Base-by-base conservation (phyloP, 2,329 filamentous ascomycete species). In the Helicocarpus griseus region DNA sequence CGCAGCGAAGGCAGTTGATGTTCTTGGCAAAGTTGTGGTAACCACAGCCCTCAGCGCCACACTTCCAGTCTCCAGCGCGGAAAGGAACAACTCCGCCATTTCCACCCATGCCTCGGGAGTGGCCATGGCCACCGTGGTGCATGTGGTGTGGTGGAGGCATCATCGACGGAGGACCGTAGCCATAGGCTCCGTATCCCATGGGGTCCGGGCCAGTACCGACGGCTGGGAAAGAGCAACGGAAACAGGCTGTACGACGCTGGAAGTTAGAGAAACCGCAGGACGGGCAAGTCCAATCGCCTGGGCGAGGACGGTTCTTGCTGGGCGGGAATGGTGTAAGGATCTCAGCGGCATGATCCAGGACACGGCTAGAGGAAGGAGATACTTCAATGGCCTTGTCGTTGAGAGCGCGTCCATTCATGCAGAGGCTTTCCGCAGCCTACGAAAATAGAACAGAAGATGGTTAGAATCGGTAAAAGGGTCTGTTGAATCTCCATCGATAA, bases 1-100 rank as follows among this genome's bases (percentile, higher is more conserved):
- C 93, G 66, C 93, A 98, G 54, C 93, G 87, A 56, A 98, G 81
- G 71, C 93, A 98, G 72, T 89, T 95, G 53, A 97, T 91, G 63
- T 98, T 98, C 81, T 98, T 98, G 56, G 93, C 93, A 67, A 98
- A 98, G 75, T 98, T 98, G 77, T 98, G 93, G 71, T 98, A 98
- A 53, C 87, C 89, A 68, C 93, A 98, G 35, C 90, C 89, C 65
- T 98, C 93, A 58, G 93, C 93, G 52, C 93, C 93, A 65, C 93
- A 98, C 72, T 96, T 96, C 93, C 93, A 98, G 66, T 98, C 93
- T 65, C 93, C 93, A 51, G 93, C 93, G 64, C 93, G 87, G 85
- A 98, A 98, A 14, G 93, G 93, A 40, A 98, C 93, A 45, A 89
- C 86, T 51, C 87, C 86, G 60, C 87, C 86, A 56, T 87, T 78